Evolutionary conservation across 2,329 filamentous ascomycete species (phyloP).

Genomic region (Pseudogymnoascus sp.): DNA sequence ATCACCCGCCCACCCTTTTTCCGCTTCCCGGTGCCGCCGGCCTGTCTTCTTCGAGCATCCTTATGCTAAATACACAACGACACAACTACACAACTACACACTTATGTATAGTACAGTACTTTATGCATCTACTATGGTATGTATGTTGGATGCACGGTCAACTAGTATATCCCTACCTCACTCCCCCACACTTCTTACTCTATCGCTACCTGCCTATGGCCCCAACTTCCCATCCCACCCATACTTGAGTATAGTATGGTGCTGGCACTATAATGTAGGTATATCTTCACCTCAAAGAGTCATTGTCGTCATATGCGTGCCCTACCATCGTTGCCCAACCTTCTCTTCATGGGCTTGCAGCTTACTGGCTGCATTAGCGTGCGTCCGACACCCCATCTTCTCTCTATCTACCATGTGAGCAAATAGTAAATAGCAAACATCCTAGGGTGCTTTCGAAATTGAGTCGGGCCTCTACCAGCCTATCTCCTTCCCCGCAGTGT

Average conservation of each 20-base stretch:
- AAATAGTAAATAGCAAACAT: not conserved
- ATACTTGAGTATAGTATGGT: not conserved
- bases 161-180: not conserved
- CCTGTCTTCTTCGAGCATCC: not conserved
- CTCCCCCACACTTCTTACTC: not conserved
- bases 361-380: not conserved
- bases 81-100: too few species aligned
- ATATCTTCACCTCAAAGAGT: not conserved
- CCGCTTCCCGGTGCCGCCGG: not conserved
- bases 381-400: not conserved
- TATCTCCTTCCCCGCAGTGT: not conserved
- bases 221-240: too few species aligned
- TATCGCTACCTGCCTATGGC: not conserved
- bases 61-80: not conserved
- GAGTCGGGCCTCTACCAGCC: not conserved
- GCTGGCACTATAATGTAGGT: not conserved
- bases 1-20: not conserved
- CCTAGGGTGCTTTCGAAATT: not conserved
- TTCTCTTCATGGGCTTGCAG: not conserved
- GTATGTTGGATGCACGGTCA: not conserved
- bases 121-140: not conserved
- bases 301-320: not conserved
- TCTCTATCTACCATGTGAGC: not conserved
- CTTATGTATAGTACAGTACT: not conserved
- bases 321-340: not conserved